Percentiles rank a stretch among this genome's conserved stretches.
Conservation (phyloP, 805 yeast genomes). For the Ogataea polymorpha region DNA sequence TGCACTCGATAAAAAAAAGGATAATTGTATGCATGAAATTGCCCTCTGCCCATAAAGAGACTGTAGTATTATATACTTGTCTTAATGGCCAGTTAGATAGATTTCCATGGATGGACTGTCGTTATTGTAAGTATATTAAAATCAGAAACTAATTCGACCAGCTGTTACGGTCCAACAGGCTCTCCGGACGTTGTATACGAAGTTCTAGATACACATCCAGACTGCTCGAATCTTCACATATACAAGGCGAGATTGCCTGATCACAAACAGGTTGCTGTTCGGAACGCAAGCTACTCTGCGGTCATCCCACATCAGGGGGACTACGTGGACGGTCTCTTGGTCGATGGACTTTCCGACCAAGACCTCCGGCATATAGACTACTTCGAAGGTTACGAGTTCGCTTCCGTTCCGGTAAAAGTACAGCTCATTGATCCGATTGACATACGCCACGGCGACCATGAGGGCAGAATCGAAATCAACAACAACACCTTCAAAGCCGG, state of each 20-base stretch:
- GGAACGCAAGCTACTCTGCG: constrained; percentile 18
- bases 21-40: constrained; percentile 1
- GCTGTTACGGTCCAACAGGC: constrained; percentile 20
- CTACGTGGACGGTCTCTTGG: constrained; percentile 10
- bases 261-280: constrained; percentile 12
- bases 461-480: not conserved
- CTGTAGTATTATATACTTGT: constrained; percentile 3
- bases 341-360: constrained; percentile 9
- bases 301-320: constrained; percentile 5
- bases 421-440: not conserved
- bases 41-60: not conserved
- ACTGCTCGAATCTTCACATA: constrained; percentile 5
- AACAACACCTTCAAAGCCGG: not conserved
- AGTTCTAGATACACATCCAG: constrained; percentile 12
- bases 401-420: constrained; percentile 7
- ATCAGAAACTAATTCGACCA: not conserved
- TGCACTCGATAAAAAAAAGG: not conserved
- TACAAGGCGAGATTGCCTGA: constrained; percentile 12
- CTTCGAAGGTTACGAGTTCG: constrained; percentile 19
- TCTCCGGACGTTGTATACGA: constrained; percentile 13
- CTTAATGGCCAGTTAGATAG: not conserved
- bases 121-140: constrained; percentile 9
- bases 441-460: not conserved
- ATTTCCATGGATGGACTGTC: constrained; percentile 3
- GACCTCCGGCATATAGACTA: constrained; percentile 20